Evolutionary conservation across 805 yeast genomes (phyloP).

Genomic region (Dipodascus geniculatus): DNA sequence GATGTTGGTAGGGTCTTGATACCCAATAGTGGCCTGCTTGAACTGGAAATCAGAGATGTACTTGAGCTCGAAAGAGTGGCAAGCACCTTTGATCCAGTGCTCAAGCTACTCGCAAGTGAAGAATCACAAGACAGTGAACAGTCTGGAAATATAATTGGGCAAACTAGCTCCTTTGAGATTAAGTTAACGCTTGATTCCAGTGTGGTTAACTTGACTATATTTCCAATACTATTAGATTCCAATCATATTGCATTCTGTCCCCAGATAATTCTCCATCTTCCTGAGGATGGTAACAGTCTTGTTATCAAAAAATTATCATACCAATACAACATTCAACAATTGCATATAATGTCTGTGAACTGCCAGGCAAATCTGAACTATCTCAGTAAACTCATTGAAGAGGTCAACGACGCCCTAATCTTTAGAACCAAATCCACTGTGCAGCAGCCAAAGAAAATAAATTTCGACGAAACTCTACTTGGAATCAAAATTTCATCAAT

Average conservation of each 20-base stretch:
- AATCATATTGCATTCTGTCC: neutral
- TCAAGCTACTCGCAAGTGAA: neutral
- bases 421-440: neutral
- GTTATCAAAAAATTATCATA: neutral
- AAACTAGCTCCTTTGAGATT: neutral
- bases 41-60: neutral
- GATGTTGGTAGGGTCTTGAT: neutral
- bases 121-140: neutral
- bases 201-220: constrained; percentile 2
- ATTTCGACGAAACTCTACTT: neutral
- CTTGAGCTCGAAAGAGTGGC: neutral
- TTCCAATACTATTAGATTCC: constrained; percentile 2
- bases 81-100: neutral
- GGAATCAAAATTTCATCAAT: neutral
- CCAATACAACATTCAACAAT: constrained; percentile 1
- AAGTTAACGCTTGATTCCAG: neutral
- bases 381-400: neutral
- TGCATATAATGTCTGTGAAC: neutral
- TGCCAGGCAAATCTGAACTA: neutral
- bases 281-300: neutral
- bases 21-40: neutral
- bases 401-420: neutral
- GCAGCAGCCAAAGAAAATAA: neutral
- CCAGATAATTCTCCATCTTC: neutral
- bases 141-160: neutral